Evolutionary conservation across 2,329 filamentous ascomycete genomes (phyloP).

Genomic region (Verticillium tricorpus): DNA sequence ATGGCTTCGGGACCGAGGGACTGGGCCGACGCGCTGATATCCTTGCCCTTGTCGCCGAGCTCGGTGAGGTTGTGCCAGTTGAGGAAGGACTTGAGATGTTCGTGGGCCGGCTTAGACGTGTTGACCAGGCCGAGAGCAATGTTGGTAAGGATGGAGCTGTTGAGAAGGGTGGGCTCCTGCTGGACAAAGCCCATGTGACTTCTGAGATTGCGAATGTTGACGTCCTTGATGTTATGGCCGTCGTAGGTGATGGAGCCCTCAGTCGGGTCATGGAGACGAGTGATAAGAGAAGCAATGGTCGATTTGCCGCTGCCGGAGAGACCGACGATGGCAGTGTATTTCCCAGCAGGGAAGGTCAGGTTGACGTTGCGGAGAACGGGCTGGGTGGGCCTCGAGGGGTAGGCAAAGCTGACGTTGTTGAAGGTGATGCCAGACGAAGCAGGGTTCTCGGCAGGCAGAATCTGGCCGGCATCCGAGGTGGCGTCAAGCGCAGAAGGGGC

Average conservation of each 20-base stretch:
- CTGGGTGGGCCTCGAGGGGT: conserved; percentile 28
- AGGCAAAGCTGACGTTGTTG: conserved; percentile 29
- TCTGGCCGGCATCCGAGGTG: conserved; percentile 24
- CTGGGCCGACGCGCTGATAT: conserved; percentile 15
- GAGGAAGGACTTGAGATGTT: conserved; percentile 30
- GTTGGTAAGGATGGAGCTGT: conserved; percentile 34
- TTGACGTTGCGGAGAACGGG: conserved; percentile 29
- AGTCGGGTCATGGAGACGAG: conserved; percentile 41
- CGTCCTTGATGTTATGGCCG: conserved; percentile 26
- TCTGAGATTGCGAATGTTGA: conserved; percentile 29
- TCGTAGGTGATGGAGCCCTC: conserved; percentile 32
- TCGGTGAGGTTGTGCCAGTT: conserved; percentile 37
- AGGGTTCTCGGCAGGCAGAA: conserved; percentile 28
- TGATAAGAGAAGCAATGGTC: conserved; percentile 32
- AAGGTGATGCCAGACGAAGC: conserved; percentile 40
- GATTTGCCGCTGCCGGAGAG: conserved; percentile 45
- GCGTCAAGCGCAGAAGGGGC: conserved; percentile 35
- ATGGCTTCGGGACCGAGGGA: conserved; percentile 15
- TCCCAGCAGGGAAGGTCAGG: conserved; percentile 27
- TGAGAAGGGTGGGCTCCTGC: conserved; percentile 26
- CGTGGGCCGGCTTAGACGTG: conserved; percentile 24
- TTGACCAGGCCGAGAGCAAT: conserved; percentile 37
- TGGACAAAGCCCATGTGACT: conserved; percentile 27
- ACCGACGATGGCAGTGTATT: conserved; percentile 46
- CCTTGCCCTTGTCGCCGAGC: conserved; percentile 30